Conservation (phyloP, 805 yeast genomes). For the Saccharomycopsis oosterbeekiorum region DNA sequence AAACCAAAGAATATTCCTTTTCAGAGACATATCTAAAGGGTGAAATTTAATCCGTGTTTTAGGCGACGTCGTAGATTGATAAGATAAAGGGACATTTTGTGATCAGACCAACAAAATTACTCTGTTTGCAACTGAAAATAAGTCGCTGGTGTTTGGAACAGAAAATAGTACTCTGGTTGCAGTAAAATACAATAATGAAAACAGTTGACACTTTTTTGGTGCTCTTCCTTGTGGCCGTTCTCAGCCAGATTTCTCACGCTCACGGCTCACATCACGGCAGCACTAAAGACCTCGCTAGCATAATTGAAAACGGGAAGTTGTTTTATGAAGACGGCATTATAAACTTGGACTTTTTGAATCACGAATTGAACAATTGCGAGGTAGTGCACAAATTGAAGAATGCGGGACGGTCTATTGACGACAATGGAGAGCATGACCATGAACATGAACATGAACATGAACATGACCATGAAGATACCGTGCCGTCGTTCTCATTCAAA, state of each 20-base stretch:
- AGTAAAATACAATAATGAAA: background rate
- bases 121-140: too few species aligned
- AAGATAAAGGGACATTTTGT: too few species aligned
- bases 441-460: conserved; percentile 24
- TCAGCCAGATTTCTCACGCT: background rate
- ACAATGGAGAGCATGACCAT: conserved; percentile 9
- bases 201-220: background rate
- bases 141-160: too few species aligned
- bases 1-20: too few species aligned
- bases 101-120: too few species aligned
- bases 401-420: conserved; percentile 1
- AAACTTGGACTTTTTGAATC: conserved; percentile 30
- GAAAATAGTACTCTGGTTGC: too few species aligned
- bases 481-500: conserved; percentile 25
- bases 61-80: background rate
- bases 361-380: conserved; percentile 26
- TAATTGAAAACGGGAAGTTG: conserved; percentile 13
- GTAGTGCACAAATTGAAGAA: conserved; percentile 33
- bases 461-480: conserved; percentile 4
- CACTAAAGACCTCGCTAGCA: background rate
- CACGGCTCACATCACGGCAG: background rate
- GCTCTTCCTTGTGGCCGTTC: background rate
- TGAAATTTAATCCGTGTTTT: background rate
- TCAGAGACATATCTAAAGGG: background rate
- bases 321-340: conserved; percentile 34